These are phyloP conservation scores for Priceomyces castillae DNA, from an alignment of 805 yeast genomes.

Conservation along the genomic window DNA sequence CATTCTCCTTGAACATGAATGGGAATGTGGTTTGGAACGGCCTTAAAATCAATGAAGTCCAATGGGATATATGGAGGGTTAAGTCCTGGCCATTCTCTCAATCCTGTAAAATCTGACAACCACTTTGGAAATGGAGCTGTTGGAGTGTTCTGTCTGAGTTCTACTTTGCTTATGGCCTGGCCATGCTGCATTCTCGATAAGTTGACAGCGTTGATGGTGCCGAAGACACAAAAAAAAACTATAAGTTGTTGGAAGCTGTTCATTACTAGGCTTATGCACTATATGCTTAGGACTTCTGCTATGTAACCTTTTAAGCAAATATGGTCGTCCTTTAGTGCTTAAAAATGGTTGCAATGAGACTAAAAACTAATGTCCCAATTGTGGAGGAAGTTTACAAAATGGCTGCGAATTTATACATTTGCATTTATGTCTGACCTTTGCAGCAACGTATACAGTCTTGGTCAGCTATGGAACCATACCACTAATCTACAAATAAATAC, in stretches of 20 bases:
- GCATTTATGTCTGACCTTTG: not conserved
- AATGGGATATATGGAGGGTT: slow-evolving; percentile 87
- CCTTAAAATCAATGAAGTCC: slow-evolving; percentile 59
- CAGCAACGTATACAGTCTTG: not conserved
- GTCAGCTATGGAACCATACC: not conserved
- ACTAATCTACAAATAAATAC: not conserved
- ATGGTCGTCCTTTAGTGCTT: not conserved
- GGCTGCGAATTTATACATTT: slow-evolving; percentile 3
- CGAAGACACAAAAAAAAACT: not conserved
- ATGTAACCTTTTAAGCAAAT: not conserved
- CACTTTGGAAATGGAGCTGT: slow-evolving; percentile 68
- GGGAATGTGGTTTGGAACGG: slow-evolving; percentile 46
- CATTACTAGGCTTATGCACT: not conserved
- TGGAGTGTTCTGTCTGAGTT: not conserved
- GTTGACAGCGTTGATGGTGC: not conserved
- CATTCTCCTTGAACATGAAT: slow-evolving; percentile 61
- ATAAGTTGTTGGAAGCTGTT: not conserved
- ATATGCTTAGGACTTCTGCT: not conserved
- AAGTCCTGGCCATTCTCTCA: slow-evolving; percentile 77
- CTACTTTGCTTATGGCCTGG: not conserved
- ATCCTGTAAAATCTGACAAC: slow-evolving; percentile 73
- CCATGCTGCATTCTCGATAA: not conserved
- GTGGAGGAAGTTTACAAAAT: slow-evolving; percentile 5
- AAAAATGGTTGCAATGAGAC: not conserved
- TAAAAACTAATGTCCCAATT: not conserved